These are phyloP conservation scores for Yarrowia keelungensis DNA, from an alignment of 805 yeast species.

Conservation along the genomic window DNA sequence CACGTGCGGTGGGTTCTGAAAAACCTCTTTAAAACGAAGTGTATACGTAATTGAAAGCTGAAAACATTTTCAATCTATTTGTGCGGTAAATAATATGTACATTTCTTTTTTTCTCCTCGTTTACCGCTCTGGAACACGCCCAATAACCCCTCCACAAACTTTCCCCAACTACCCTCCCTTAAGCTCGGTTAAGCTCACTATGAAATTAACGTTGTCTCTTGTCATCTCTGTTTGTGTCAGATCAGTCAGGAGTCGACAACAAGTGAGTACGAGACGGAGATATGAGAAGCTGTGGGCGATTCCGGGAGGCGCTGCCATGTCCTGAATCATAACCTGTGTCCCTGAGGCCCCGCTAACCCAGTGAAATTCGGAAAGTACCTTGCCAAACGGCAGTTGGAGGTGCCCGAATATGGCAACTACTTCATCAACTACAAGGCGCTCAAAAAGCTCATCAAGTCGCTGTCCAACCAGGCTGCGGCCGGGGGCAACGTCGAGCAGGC, in stretches of 20 bases:
- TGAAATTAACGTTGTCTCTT: constrained; percentile 21
- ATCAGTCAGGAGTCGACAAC: constrained; percentile 34
- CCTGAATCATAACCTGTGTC: too few relatives aligned
- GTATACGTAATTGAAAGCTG: too few relatives aligned
- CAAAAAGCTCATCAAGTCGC: constrained; percentile 86
- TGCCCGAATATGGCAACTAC: constrained; percentile 93
- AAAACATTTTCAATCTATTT: too few relatives aligned
- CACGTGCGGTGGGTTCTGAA: constrained; percentile 19
- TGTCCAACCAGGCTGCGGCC: constrained; percentile 61
- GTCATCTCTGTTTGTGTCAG: constrained; percentile 22
- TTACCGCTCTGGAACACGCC: not conserved
- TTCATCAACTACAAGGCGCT: constrained; percentile 94
- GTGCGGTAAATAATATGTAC: too few relatives aligned
- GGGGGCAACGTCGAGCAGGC: constrained; percentile 54
- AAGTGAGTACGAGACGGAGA: constrained; percentile 16
- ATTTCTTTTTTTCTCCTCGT: not conserved
- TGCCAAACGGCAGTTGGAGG: constrained; percentile 90
- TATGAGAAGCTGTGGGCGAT: too few relatives aligned
- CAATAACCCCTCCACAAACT: not conserved
- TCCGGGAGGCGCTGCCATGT: too few relatives aligned
- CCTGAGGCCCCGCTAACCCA: constrained; percentile 4
- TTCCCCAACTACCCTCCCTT: not conserved
- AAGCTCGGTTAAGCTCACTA: constrained; percentile 28
- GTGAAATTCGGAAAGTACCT: constrained; percentile 95
- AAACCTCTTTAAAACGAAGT: too few relatives aligned